Conservation (phyloP, 768 basidiomycete species). For the Lentinula guzmanii region DNA sequence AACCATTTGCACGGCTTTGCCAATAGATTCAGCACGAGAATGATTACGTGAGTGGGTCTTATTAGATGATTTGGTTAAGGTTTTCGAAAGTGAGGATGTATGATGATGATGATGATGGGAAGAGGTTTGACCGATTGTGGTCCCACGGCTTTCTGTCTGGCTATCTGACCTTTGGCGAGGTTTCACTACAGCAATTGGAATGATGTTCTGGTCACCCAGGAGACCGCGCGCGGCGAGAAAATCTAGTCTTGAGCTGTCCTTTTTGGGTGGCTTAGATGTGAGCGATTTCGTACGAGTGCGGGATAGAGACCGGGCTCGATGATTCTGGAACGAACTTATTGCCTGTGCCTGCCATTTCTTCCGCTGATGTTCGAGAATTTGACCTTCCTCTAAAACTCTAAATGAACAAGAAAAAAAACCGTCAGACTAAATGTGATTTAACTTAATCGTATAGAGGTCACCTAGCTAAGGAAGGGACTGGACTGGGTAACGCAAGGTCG, state of each 20-base stretch:
- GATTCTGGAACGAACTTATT: constrained; percentile 57
- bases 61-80: neutral
- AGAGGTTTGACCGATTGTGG: constrained; percentile 18
- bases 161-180: constrained; percentile 12
- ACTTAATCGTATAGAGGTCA: constrained; percentile 19
- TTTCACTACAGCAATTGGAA: constrained; percentile 32
- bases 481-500: constrained; percentile 52
- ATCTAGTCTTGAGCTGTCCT: constrained; percentile 33
- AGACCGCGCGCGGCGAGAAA: constrained; percentile 62
- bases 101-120: constrained; percentile 20
- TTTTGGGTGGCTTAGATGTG: constrained; percentile 26
- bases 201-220: constrained; percentile 56
- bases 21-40: constrained; percentile 38
- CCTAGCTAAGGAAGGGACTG: constrained; percentile 53
- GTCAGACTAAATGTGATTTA: neutral
- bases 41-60: constrained; percentile 22
- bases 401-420: neutral
- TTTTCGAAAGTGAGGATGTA: constrained; percentile 9
- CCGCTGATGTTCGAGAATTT: constrained; percentile 56
- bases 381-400: constrained; percentile 66
- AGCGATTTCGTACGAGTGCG: constrained; percentile 59
- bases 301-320: constrained; percentile 53
- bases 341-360: constrained; percentile 64
- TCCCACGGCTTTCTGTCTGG: constrained; percentile 11
- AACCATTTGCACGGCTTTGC: constrained; percentile 34